phyloP scores from a whole-genome alignment of 140 eudicot genomes.

The Oenanthe javanica region DNA sequence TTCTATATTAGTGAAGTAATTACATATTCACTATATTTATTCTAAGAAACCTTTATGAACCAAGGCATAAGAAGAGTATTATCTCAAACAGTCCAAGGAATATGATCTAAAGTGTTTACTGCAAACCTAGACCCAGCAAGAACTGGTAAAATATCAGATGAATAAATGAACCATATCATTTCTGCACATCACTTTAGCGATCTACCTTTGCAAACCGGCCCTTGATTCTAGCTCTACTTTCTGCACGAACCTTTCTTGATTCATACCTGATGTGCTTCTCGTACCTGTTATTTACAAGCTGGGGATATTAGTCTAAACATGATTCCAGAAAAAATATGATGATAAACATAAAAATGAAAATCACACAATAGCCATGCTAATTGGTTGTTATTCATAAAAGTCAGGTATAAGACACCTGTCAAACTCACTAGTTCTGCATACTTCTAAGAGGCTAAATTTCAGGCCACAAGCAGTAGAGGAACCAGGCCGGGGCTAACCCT shows the following conservation, averaged over 20 bases:
- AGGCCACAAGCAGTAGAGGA: not conserved
- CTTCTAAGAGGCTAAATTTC: not conserved
- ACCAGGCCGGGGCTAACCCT: too few species aligned
- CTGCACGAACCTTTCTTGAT: constrained; percentile 89
- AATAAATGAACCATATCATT: not conserved
- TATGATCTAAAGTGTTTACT: not conserved
- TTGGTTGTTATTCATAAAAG: not conserved
- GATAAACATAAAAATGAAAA: not conserved
- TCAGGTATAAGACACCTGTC: not conserved
- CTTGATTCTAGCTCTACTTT: constrained; percentile 67
- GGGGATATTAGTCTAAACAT: not conserved
- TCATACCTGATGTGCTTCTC: constrained; percentile 94
- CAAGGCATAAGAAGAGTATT: not conserved
- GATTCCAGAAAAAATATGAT: not conserved
- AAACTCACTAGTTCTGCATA: not conserved
- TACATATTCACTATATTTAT: not conserved
- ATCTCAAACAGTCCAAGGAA: not conserved
- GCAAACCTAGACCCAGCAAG: not conserved
- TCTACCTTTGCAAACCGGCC: constrained; percentile 94
- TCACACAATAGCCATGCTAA: not conserved
- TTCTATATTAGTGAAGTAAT: not conserved
- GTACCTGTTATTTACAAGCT: constrained; percentile 37
- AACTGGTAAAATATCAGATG: not conserved
- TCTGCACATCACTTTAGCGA: constrained; percentile 9
- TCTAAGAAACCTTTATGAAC: not conserved